These are phyloP conservation scores for Trichoderma sp. DNA, from an alignment of 2,329 filamentous ascomycete species.

Conservation along the genomic window DNA sequence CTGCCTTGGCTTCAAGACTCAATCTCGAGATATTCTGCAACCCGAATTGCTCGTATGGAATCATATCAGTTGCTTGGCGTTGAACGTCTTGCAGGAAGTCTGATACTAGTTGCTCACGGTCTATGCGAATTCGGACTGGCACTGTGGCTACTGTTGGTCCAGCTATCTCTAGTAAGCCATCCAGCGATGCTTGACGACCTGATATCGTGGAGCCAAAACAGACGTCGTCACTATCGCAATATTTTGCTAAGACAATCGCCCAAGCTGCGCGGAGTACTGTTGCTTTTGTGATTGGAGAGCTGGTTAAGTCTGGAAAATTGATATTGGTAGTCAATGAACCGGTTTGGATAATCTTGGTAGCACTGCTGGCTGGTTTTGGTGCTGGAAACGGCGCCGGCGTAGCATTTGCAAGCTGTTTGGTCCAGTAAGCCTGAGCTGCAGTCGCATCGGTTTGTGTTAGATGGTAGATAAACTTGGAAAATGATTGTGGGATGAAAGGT, in stretches of 20 bases:
- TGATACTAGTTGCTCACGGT: neutral
- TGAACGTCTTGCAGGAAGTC: slow-evolving; percentile 24
- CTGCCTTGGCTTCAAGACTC: slow-evolving; percentile 17
- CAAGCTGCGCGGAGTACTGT: slow-evolving; percentile 4
- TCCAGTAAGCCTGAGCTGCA: slow-evolving; percentile 8
- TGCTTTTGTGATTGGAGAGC: neutral
- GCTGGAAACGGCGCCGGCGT: neutral
- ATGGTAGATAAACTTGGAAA: neutral
- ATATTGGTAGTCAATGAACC: neutral
- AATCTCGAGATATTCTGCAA: slow-evolving; percentile 29
- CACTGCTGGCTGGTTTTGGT: neutral
- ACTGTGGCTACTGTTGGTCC: slow-evolving; percentile 22
- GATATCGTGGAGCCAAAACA: slow-evolving; percentile 11
- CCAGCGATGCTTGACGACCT: neutral
- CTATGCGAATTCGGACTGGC: slow-evolving; percentile 19
- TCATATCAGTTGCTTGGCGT: slow-evolving; percentile 25
- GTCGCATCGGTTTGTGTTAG: neutral
- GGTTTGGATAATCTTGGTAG: neutral
- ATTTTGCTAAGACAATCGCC: slow-evolving; percentile 7
- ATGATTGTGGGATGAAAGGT: neutral
- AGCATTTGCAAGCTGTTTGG: neutral
- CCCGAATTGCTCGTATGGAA: slow-evolving; percentile 27
- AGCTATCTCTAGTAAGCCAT: neutral
- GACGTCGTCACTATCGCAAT: slow-evolving; percentile 3
- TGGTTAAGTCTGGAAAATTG: neutral